Base-by-base conservation (phyloP, 2,329 filamentous ascomycete genomes). In the Ophiostoma himal-ulmi region DNA sequence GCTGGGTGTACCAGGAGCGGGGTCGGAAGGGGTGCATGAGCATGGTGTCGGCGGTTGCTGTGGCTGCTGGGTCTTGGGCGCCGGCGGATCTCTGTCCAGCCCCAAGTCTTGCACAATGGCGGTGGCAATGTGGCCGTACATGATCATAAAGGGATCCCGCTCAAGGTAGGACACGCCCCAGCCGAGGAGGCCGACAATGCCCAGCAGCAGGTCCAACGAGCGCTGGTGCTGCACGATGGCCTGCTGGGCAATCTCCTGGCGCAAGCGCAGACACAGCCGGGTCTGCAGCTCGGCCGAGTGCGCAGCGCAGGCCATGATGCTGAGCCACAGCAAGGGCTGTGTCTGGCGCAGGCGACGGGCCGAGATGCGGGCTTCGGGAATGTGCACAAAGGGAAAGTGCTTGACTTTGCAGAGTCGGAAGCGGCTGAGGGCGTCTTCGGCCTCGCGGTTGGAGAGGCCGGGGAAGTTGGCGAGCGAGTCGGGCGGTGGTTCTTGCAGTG, bases 141-240 rank as follows among this genome's bases (percentile, higher is more conserved):
- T 70, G 20, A 71, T 37, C 70, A 72, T 69, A n/a, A 70, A 72
- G 11, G 66, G 44, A n/a, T 70, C 70, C 7, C 65, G 36, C 20
- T 60, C 44, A 14, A 67, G 30, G 52, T 71, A 70, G 52, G 69
- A 72, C 68, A 70, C 70, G 34, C 68, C 68, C 70, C 69, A 72
- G 11, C 67, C 67, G 13, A 73, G 65, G 68, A 79, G 81, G 36
- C 77, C 78, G 14, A 87, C 75, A 1, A 87, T 75, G 14, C 76
- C 78, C 26, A 87, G 75, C 2, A 88, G 75, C 11, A 86, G 72
- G 73, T 88, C 85, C 62, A 86, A 77, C 39, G 76, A 80, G 37
- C 80, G 79, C 70, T 85, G 82, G 37, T 80, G 78, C 26, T 83
- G 78, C 22, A 83, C 71, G 5, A 86, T 80, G 3, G 84, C 77